Evolutionary conservation across 2,329 filamentous ascomycete genomes (phyloP).

Genomic region (Xenosphaeropsis pyriputrescens): DNA sequence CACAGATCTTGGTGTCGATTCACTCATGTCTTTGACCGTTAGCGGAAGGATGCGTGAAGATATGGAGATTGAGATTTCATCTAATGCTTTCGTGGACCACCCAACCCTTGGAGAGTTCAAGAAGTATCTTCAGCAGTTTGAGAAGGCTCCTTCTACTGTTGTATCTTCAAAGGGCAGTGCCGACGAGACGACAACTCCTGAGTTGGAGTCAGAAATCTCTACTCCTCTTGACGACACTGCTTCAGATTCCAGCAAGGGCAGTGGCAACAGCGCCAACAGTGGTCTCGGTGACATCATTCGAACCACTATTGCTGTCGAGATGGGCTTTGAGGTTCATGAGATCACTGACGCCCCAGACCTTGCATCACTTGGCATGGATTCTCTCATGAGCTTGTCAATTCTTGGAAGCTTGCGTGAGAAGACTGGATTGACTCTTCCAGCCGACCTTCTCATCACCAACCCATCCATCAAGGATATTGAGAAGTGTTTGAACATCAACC

Average conservation of each 20-base stretch:
- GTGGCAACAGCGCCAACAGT: slow-evolving; percentile 12
- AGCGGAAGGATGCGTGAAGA: slow-evolving; percentile 41
- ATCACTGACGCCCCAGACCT: slow-evolving; percentile 37
- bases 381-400: slow-evolving; percentile 40
- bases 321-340: slow-evolving; percentile 56
- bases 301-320: slow-evolving; percentile 54
- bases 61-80: slow-evolving; percentile 36
- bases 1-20: slow-evolving; percentile 43
- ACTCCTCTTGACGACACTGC: slow-evolving; percentile 37
- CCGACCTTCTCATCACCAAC: slow-evolving; percentile 46
- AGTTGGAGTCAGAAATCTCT: slow-evolving; percentile 32
- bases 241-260: slow-evolving; percentile 28
- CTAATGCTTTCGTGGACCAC: slow-evolving; percentile 35
- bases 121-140: slow-evolving; percentile 24
- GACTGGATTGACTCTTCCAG: slow-evolving; percentile 36
- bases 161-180: slow-evolving; percentile 1
- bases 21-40: slow-evolving; percentile 44
- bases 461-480: slow-evolving; percentile 51
- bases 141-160: slow-evolving; percentile 6
- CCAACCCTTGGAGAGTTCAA: slow-evolving; percentile 39
- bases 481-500: slow-evolving; percentile 37
- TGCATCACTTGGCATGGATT: slow-evolving; percentile 43
- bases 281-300: slow-evolving; percentile 39
- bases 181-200: slow-evolving; percentile 18
- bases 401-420: slow-evolving; percentile 38